Base-by-base conservation (phyloP, 2,329 filamentous ascomycete species). In the Diaporthe nobilis region DNA sequence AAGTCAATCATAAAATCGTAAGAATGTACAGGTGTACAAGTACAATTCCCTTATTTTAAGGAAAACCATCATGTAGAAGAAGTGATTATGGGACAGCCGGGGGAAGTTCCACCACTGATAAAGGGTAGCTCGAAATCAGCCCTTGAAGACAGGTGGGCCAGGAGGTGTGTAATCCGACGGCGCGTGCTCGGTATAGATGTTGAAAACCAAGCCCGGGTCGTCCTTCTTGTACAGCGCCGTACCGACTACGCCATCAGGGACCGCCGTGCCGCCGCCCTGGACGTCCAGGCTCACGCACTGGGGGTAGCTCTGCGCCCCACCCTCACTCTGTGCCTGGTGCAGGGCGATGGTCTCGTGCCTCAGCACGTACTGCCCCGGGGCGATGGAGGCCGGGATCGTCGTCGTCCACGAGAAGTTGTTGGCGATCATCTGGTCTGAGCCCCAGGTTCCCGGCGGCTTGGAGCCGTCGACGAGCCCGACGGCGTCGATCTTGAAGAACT, bases 251-350 rank as follows among this genome's bases (percentile, higher is more conserved):
- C 81, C 80, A 1, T 55, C 71, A 1, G 80, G 80, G 9, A 75
- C 58, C 15, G 78, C 53, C 8, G 77, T 78, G 10, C 89, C 88
- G 60, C 83, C 82, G 68, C 90, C 88, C 39, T 85, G 87, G 77
- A 92, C 84, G 78, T 89, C 85, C 75, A 92, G 81, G 84, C 92
- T 92, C 82, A 91, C 84, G 81, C 91, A 89, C 78, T 88, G 87
- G 42, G 88, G 87, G 80, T 89, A 89, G 79, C 87, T 87, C 82
- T 89, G 88, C 42, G 87, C 86, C 13, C 87, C 87, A 77, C 86
- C 81, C 34, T 78, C 75, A 25, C 83, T 81, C 13, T 78, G 82
- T 12, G 87, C 86, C 67, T 83, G 84, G 81, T 90, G 88, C 51
- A 90, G 85, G 39, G 85, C 86, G 73, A 89, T 88, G 77, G 88